phyloP scores from a whole-genome alignment of 1,284 basidiomycete species.

The Vanrija humicola region DNA sequence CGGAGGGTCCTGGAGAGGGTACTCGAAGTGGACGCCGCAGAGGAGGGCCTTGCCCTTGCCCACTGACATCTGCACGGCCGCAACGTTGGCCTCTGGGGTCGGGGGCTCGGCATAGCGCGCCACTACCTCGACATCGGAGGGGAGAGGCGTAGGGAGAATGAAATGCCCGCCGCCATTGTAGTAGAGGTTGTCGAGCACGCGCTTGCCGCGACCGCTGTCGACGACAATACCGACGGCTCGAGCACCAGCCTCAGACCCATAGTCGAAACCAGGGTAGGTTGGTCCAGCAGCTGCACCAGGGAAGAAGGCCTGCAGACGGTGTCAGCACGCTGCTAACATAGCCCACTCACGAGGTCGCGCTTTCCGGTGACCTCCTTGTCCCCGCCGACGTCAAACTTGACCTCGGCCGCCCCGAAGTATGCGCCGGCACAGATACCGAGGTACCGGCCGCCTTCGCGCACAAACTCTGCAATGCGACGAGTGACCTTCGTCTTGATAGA shows the following conservation, averaged over 20 bases:
- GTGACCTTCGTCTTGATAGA: slow-evolving; percentile 46
- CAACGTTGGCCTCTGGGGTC: slow-evolving; percentile 42
- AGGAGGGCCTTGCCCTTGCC: slow-evolving; percentile 60
- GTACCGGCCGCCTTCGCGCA: slow-evolving; percentile 65
- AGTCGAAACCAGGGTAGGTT: slow-evolving; percentile 57
- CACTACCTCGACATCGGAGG: slow-evolving; percentile 43
- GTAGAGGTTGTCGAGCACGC: slow-evolving; percentile 49
- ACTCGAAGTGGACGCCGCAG: slow-evolving; percentile 64
- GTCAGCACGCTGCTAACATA: not conserved
- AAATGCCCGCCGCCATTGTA: slow-evolving; percentile 59
- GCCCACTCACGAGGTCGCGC: slow-evolving; percentile 51
- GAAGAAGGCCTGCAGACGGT: slow-evolving; percentile 53
- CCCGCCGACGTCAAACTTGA: slow-evolving; percentile 55
- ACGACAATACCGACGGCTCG: slow-evolving; percentile 45
- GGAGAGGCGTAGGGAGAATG: slow-evolving; percentile 38
- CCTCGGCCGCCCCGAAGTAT: slow-evolving; percentile 53
- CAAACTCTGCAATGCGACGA: slow-evolving; percentile 59
- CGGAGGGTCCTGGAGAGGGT: slow-evolving; percentile 54
- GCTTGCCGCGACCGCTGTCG: slow-evolving; percentile 15
- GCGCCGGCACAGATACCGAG: slow-evolving; percentile 64
- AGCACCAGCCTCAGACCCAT: slow-evolving; percentile 52
- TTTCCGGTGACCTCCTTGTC: slow-evolving; percentile 53
- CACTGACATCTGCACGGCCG: slow-evolving; percentile 56
- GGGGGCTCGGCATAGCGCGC: slow-evolving; percentile 46
- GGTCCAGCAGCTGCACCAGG: slow-evolving; percentile 57